Percentiles rank a stretch among this genome's conserved stretches.
phyloP scores from a whole-genome alignment of 2,329 filamentous ascomycete genomes.

The Boeremia exigua region DNA sequence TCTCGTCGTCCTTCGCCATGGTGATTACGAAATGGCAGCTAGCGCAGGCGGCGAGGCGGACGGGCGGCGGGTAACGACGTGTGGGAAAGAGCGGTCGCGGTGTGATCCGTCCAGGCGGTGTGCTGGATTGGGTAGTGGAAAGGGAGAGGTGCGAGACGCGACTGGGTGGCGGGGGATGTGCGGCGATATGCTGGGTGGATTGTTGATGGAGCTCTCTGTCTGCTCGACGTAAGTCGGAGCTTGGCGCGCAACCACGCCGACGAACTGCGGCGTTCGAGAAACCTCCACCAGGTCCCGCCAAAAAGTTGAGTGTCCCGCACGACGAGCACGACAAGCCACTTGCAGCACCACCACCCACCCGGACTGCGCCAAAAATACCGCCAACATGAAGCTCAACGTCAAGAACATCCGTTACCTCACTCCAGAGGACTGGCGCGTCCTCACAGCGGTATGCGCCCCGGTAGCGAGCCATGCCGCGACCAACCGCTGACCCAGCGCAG shows the following conservation, averaged over 20 bases:
- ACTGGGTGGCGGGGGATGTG: constrained; percentile 22
- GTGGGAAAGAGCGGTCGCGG: constrained; percentile 21
- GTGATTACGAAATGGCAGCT: constrained; percentile 54
- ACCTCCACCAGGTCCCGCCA: constrained; percentile 27
- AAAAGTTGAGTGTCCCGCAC: constrained; percentile 12
- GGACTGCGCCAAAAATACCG: constrained; percentile 8
- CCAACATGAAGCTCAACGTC: constrained; percentile 88
- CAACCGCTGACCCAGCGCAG: constrained; percentile 58
- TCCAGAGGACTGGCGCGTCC: constrained; percentile 91
- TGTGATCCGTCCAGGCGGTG: constrained; percentile 3
- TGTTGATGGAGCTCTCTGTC: constrained; percentile 41
- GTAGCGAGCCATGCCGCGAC: constrained; percentile 35
- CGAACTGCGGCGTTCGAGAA: constrained; percentile 25
- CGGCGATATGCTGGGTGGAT: constrained; percentile 24
- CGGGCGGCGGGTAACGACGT: constrained; percentile 9
- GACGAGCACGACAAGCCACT: neutral
- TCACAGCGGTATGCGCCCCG: constrained; percentile 73
- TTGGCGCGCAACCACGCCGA: constrained; percentile 12
- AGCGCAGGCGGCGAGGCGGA: constrained; percentile 43
- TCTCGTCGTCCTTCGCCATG: constrained; percentile 92
- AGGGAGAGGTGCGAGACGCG: constrained; percentile 7
- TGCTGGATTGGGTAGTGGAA: constrained; percentile 3
- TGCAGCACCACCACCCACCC: constrained; percentile 12
- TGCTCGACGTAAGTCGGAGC: constrained; percentile 17
- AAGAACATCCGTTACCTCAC: constrained; percentile 92